A percentile compares a stretch with the other conserved stretches of the same genome.
These are phyloP conservation scores for Fusarium citri DNA, from an alignment of 2,329 filamentous ascomycete genomes.

Conservation along the genomic window DNA sequence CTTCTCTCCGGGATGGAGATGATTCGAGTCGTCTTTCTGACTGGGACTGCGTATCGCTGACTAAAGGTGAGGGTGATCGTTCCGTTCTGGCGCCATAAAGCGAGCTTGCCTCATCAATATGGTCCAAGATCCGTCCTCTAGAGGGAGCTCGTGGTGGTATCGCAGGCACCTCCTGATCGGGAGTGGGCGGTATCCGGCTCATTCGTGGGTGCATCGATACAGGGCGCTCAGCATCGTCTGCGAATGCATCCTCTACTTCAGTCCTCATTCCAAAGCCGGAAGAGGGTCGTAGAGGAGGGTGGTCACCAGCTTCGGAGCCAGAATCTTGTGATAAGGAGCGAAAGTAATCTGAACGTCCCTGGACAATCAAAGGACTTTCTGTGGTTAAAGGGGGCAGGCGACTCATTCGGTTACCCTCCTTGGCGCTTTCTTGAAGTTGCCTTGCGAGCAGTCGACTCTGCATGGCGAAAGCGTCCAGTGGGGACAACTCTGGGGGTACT, in stretches of 20 bases:
- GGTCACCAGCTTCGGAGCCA: constrained; percentile 57
- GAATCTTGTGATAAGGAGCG: constrained; percentile 77
- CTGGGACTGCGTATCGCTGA: constrained; percentile 53
- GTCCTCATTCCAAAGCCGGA: constrained; percentile 60
- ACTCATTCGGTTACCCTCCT: constrained; percentile 82
- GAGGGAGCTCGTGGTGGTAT: constrained; percentile 56
- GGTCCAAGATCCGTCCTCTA: constrained; percentile 55
- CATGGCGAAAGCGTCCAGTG: constrained; percentile 92
- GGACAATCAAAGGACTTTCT: constrained; percentile 80
- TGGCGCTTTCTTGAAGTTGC: constrained; percentile 83
- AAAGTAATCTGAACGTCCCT: constrained; percentile 83
- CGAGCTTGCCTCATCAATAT: constrained; percentile 54
- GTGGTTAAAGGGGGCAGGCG: constrained; percentile 85
- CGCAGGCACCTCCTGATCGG: constrained; percentile 61
- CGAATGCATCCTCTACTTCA: constrained; percentile 68
- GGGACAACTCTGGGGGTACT: constrained; percentile 88
- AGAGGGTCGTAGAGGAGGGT: constrained; percentile 44
- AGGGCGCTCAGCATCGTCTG: constrained; percentile 66
- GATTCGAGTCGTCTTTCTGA: constrained; percentile 44
- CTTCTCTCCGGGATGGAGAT: constrained; percentile 51
- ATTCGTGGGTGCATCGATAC: constrained; percentile 81
- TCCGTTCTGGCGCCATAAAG: constrained; percentile 68
- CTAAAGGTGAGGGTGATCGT: constrained; percentile 67
- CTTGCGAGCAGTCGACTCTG: constrained; percentile 89
- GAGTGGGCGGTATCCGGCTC: constrained; percentile 69